Evolutionary conservation across 805 yeast species (phyloP).

Genomic region (Blastobotrys muscicola): DNA sequence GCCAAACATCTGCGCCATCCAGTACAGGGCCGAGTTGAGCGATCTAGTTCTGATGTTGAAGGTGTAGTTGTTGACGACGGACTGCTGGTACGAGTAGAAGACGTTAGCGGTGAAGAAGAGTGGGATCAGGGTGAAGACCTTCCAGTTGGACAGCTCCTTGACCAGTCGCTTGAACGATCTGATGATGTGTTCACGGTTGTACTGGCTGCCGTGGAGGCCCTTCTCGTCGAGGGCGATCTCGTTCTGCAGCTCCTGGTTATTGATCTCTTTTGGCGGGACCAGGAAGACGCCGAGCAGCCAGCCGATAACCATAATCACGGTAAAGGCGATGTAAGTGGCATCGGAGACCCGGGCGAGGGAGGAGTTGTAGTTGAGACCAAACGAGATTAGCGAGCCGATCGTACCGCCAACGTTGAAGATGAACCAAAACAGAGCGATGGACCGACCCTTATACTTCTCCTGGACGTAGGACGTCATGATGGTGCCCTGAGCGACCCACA

Average conservation of each 20-base stretch:
- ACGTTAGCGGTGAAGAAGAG: conserved; percentile 56
- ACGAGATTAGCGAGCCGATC: conserved; percentile 48
- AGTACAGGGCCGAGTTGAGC: conserved; percentile 48
- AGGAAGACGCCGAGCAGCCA: conserved; percentile 24
- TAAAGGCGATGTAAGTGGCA: conserved; percentile 47
- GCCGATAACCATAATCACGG: conserved; percentile 44
- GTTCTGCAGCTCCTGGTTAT: conserved; percentile 1
- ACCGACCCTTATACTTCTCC: conserved; percentile 42
- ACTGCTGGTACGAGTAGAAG: conserved; percentile 57
- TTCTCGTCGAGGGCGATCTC: conserved; percentile 4
- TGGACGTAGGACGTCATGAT: conserved; percentile 47
- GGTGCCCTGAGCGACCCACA: conserved; percentile 54
- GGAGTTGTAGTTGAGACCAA: conserved; percentile 41
- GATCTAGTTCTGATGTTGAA: conserved; percentile 53
- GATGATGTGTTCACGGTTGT: background rate
- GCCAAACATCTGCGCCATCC: conserved; percentile 54
- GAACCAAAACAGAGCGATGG: conserved; percentile 49
- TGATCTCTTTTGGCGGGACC: conserved; percentile 6
- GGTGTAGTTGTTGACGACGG: conserved; percentile 44
- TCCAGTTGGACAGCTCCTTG: conserved; percentile 12
- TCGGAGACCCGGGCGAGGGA: conserved; percentile 32
- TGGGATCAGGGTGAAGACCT: conserved; percentile 35
- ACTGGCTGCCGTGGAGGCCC: conserved; percentile 10
- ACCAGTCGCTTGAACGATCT: conserved; percentile 8
- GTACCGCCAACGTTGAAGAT: conserved; percentile 56